Percentiles rank a stretch among this genome's conserved stretches.
These are phyloP conservation scores for Furcasterigmium sp. DNA, from an alignment of 2,329 filamentous ascomycete genomes.

Conservation along the genomic window DNA sequence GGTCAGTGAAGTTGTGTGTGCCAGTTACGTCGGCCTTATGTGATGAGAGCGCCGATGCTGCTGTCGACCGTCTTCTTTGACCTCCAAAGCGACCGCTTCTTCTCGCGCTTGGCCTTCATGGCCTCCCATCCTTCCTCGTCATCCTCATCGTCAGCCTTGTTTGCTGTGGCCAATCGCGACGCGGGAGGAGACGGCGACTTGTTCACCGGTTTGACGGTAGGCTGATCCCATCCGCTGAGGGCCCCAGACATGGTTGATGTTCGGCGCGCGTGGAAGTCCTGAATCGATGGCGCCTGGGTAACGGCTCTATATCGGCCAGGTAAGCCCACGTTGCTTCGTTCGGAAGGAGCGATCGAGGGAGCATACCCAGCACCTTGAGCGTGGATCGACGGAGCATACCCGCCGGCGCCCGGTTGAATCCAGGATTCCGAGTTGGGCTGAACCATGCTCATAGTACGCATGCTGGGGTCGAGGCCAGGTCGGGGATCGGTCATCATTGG, in stretches of 20 bases:
- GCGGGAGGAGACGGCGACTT: slow-evolving; percentile 31
- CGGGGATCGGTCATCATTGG: slow-evolving; percentile 32
- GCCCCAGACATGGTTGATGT: slow-evolving; percentile 36
- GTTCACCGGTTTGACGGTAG: slow-evolving; percentile 31
- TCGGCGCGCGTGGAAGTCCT: slow-evolving; percentile 14
- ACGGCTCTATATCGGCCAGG: slow-evolving; percentile 90
- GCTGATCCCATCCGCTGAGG: slow-evolving; percentile 21
- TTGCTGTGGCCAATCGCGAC: slow-evolving; percentile 29
- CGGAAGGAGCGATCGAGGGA: slow-evolving; percentile 89
- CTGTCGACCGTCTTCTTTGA: slow-evolving; percentile 50
- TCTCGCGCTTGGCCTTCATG: slow-evolving; percentile 64
- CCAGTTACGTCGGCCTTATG: slow-evolving; percentile 5
- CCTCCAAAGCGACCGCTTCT: slow-evolving; percentile 63
- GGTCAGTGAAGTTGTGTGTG: background rate
- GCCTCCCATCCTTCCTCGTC: slow-evolving; percentile 66
- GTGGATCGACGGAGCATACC: slow-evolving; percentile 46
- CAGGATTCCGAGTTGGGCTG: slow-evolving; percentile 60
- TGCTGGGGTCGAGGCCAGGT: slow-evolving; percentile 34
- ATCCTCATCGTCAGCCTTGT: slow-evolving; percentile 33
- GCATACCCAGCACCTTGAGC: slow-evolving; percentile 61
- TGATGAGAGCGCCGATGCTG: slow-evolving; percentile 44
- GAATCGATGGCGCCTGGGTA: slow-evolving; percentile 48
- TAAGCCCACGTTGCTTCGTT: slow-evolving; percentile 88
- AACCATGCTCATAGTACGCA: slow-evolving; percentile 79
- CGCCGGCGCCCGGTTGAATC: slow-evolving; percentile 39